Conservation (phyloP, 345 rosid species). For the Salix dunnii region DNA sequence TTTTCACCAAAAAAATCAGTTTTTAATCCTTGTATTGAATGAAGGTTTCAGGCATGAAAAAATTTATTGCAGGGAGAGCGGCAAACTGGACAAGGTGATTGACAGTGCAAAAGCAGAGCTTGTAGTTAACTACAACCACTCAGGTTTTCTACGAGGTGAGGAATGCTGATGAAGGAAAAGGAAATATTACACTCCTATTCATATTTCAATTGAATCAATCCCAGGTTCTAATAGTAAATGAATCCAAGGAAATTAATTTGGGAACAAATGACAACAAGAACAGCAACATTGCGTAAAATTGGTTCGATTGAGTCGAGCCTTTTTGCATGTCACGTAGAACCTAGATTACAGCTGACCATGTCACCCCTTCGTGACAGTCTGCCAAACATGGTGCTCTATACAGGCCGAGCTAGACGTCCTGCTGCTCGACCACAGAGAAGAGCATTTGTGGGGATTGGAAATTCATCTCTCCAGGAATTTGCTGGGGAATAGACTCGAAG, state of each 20-base stretch:
- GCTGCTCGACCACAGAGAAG: conserved; percentile 56
- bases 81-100: neutral
- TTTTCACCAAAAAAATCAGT: too few relatives aligned
- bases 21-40: too few relatives aligned
- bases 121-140: neutral
- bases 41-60: too few relatives aligned
- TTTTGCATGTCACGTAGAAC: neutral
- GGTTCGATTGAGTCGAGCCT: conserved; percentile 24
- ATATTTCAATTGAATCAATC: neutral
- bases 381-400: conserved; percentile 6
- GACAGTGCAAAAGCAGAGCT: neutral
- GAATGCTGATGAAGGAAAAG: neutral
- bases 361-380: conserved; percentile 19
- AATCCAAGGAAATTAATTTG: neutral
- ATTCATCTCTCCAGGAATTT: conserved; percentile 64
- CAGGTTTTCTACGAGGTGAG: neutral
- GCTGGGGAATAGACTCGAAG: conserved; percentile 49
- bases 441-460: conserved; percentile 59
- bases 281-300: neutral
- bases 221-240: neutral
- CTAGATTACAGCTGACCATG: neutral
- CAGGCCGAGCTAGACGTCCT: conserved; percentile 27
- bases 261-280: neutral
- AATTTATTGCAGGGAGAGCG: too few relatives aligned
- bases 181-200: neutral